These are phyloP conservation scores for Furcasterigmium sp. DNA, from an alignment of 2,329 filamentous ascomycete species.

Conservation along the genomic window DNA sequence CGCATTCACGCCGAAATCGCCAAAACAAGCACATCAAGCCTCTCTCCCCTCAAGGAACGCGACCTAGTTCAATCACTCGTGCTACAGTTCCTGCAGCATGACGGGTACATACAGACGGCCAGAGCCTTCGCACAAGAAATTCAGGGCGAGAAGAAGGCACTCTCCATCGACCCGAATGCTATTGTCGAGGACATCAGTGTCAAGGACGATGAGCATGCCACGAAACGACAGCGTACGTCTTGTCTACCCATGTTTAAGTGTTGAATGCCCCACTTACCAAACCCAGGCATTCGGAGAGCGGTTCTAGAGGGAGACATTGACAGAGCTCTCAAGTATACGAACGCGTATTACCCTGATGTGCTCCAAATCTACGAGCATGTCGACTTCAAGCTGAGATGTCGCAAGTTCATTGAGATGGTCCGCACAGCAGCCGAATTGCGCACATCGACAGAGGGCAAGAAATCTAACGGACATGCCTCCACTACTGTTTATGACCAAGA, in stretches of 20 bases:
- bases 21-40: conserved; percentile 47
- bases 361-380: conserved; percentile 77
- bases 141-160: conserved; percentile 63
- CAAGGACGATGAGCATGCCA: conserved; percentile 79
- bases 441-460: conserved; percentile 38
- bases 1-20: conserved; percentile 55
- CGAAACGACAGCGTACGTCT: conserved; percentile 75
- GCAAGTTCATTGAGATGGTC: conserved; percentile 95
- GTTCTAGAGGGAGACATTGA: conserved; percentile 93
- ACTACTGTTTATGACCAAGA: conserved; percentile 40
- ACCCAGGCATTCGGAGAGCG: conserved; percentile 72
- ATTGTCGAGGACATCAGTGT: conserved; percentile 58
- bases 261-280: conserved; percentile 5
- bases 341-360: conserved; percentile 73
- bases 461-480: conserved; percentile 35
- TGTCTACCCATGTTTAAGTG: background rate
- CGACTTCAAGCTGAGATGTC: conserved; percentile 80
- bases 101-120: conserved; percentile 92
- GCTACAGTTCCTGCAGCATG: conserved; percentile 86
- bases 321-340: conserved; percentile 76
- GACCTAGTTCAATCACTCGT: conserved; percentile 76
- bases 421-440: conserved; percentile 64
- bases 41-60: conserved; percentile 66
- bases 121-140: conserved; percentile 83
- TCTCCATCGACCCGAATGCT: conserved; percentile 52